Evolutionary conservation across 371 early-diverging fungal species (phyloP).

Genomic region (Lichtheimia hyalospora): DNA sequence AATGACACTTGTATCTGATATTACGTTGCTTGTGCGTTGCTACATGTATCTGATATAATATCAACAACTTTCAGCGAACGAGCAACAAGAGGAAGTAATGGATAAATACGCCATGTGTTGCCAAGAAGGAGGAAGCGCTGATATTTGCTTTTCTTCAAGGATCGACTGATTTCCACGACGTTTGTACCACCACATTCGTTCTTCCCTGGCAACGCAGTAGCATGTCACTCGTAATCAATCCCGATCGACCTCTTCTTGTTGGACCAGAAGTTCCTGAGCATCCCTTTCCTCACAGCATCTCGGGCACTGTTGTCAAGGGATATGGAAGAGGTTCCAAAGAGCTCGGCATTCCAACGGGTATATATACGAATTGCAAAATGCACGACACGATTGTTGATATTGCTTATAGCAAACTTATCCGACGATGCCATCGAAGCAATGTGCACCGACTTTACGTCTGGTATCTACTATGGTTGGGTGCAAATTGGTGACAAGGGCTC

Average conservation of each 20-base stretch:
- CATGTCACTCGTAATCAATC: conserved; percentile 28
- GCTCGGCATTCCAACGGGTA: conserved; percentile 97
- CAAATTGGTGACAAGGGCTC: conserved; percentile 55
- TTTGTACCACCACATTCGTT: too few relatives aligned
- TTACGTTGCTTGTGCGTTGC: too few relatives aligned
- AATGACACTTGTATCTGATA: too few relatives aligned
- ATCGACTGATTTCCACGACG: too few relatives aligned
- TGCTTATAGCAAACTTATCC: conserved; percentile 81
- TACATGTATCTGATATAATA: too few relatives aligned
- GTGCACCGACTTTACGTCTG: conserved; percentile 69
- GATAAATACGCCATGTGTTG: background rate
- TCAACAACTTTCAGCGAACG: background rate
- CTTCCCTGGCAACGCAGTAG: background rate
- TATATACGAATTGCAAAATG: background rate
- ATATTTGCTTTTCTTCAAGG: too few relatives aligned
- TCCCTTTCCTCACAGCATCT: conserved; percentile 75
- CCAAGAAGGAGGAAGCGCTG: too few relatives aligned
- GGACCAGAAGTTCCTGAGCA: conserved; percentile 51
- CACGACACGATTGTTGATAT: too few relatives aligned
- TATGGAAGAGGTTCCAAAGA: conserved; percentile 96
- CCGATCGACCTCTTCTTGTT: conserved; percentile 57
- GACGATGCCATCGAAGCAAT: conserved; percentile 73
- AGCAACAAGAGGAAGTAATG: background rate
- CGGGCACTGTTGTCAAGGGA: conserved; percentile 84
- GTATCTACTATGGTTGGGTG: conserved; percentile 97